A percentile compares a stretch with the other conserved stretches of the same genome.
phyloP scores from a whole-genome alignment of 495 filamentous ascomycete genomes.

The Aspergillus nanangensis region DNA sequence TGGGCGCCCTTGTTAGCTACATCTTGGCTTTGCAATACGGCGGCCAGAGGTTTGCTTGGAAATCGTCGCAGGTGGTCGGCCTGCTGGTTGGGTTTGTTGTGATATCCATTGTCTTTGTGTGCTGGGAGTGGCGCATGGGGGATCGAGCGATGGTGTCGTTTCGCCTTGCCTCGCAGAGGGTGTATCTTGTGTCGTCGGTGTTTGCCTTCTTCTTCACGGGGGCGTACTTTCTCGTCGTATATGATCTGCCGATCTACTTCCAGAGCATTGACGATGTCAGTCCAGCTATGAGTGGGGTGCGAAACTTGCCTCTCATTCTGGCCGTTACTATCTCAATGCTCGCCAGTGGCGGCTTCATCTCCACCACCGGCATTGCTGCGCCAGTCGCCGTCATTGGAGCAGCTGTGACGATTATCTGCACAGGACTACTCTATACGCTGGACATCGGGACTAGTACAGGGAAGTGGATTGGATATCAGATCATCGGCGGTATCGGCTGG shows the following conservation, averaged over 20 bases:
- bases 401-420: too few relatives aligned
- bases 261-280: conserved; percentile 26
- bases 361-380: too few relatives aligned
- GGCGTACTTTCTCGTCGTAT: conserved; percentile 10
- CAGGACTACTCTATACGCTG: too few relatives aligned
- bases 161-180: conserved; percentile 23
- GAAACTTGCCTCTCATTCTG: too few relatives aligned
- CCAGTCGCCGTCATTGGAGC: too few relatives aligned
- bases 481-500: too few relatives aligned
- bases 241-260: conserved; percentile 41
- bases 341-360: conserved; percentile 61
- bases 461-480: too few relatives aligned
- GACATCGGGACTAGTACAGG: too few relatives aligned
- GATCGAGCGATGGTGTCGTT: conserved; percentile 50
- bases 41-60: conserved; percentile 38
- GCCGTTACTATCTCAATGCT: conserved; percentile 51
- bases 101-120: conserved; percentile 35
- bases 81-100: conserved; percentile 47
- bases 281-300: conserved; percentile 37
- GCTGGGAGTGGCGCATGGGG: conserved; percentile 44
- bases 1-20: conserved; percentile 39
- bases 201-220: conserved; percentile 19
- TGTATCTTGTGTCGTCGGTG: conserved; percentile 20
- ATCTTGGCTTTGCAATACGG: conserved; percentile 49
- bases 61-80: conserved; percentile 40